Evolutionary conservation across 108 stramenopile species (phyloP).

Genomic region (Parietichytrium sp.): DNA sequence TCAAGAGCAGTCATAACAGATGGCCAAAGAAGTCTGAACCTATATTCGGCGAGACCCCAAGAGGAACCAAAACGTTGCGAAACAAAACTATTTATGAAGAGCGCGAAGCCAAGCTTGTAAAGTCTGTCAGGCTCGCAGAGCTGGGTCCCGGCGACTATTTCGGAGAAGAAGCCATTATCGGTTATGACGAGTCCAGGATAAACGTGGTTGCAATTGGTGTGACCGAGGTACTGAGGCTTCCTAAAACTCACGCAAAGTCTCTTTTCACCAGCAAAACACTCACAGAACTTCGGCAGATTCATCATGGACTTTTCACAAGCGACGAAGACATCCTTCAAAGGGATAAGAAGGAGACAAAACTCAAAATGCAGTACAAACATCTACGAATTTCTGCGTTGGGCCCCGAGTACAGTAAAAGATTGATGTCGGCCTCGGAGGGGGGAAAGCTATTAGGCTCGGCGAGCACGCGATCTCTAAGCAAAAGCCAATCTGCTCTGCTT

Average conservation of each 20-base stretch:
- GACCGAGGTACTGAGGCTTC: not conserved
- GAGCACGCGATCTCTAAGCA: no score
- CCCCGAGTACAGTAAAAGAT: no score
- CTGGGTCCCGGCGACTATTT: not conserved
- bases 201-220: not conserved
- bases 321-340: conserved; percentile 18
- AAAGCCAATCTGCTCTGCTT: no score
- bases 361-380: no score
- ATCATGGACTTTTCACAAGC: conserved; percentile 1
- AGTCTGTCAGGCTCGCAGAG: conserved; percentile 29
- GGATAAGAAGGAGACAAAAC: no score
- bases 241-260: not conserved
- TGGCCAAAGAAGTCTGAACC: conserved; percentile 5
- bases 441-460: no score
- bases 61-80: not conserved
- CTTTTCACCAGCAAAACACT: not conserved
- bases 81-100: no score
- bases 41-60: no score
- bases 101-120: not conserved
- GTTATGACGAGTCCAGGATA: not conserved
- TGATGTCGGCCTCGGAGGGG: no score
- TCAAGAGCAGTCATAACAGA: not conserved
- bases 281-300: not conserved
- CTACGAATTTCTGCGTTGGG: no score
- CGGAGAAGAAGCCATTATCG: conserved; percentile 5